Evolutionary conservation across 345 rosid species (phyloP), one percentile per base, ranked within the genome.

Genomic region (Brassica juncea): DNA sequence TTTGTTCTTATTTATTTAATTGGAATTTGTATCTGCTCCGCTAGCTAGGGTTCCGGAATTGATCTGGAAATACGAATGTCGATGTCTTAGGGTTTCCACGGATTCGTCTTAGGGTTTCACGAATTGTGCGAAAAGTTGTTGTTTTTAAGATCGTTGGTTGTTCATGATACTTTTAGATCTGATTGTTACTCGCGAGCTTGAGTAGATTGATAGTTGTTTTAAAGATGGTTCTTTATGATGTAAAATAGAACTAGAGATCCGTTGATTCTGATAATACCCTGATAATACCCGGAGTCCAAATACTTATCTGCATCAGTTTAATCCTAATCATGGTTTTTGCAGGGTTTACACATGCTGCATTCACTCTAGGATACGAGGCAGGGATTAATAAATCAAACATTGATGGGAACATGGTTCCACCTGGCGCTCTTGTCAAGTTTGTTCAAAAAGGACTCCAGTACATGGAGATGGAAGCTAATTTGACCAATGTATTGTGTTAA

Each of bases 381-480:
- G 90, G 90, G 77, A 91, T 95, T 34, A 89, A 89, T 77, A 95
- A 95, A 81, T 85, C 92, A 63, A 88, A 87, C 21, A 90, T 95
- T 78, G 97, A 93, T 72, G 99, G 99, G 62, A 91, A 90, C 84
- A 82, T 90, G 97, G 89, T 93, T 81, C 98, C 99, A 8, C 97
- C 97, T 71, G 93, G 92, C 78, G 96, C 98, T 81, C 97, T 95
- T 77, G 86, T 95, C 83, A 88, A 88, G 8, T 88, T 90, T 75
- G 93, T 95, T 70, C 99, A 91, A 37, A 95, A 90, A 80, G 99
- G 99, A 66, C 94, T 93, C 49, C 99, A 95, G 71, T 95, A 90
- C 80, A 71, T 95, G 92, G 99, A 93, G 91, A 91, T 93, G 99
- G 99, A 95, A 81, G 98, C 98, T 55, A 93, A 95, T 80, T 74